Base-by-base conservation (phyloP, 805 yeast genomes). In the Metschnikowia proteae region DNA sequence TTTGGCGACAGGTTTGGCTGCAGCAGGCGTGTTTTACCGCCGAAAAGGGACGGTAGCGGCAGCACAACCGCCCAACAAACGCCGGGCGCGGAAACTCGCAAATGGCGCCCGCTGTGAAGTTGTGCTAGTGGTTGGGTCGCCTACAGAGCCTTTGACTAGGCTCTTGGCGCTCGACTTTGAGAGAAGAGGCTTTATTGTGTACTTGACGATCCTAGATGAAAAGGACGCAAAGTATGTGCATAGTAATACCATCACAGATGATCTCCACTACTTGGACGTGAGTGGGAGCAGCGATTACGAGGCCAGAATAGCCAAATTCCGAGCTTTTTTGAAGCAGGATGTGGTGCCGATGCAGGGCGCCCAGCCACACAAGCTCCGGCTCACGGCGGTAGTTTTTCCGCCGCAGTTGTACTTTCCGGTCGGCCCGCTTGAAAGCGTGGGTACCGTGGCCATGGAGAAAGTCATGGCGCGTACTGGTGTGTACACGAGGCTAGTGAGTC, bases 51-150 rank as follows among this genome's bases (percentile, higher is more conserved):
- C 36, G 4, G 5, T 11, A 25, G 69, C 31, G 11, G 36, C 36
- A 25, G 11, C 36, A n/a, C 22, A 25, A 13, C 36, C 43, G 5
- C 63, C 52, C 68, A 22, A 33, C 25, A 51, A 50, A 10, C 45
- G 92, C 57, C 69, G 83, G 49, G 95, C 90, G 1, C 73, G 76
- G 4, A 75, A 82, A 50, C 70, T 88, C 30, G 57, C 76, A 4
- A 83, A 83, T 51, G 94, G 96, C 1, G 86, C 87, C 3, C 70
- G 96, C 43, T 75, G 77, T 51, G 94, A 88, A 57, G 92, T 86
- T 6, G 80, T 88, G 3, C 68, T 89, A 22, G 68, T 88, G 4
- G 75, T 88, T 3, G 96, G 96, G 1, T 83, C 89, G 1, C 90
- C 91, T 2, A 73, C 80, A 2, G 92, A 86, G 53, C 88, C 89